Percentiles rank a stretch among this genome's conserved stretches.
phyloP scores from a whole-genome alignment of 192 early-diverging fungal species.

The Globomyces pollinis-pini region DNA sequence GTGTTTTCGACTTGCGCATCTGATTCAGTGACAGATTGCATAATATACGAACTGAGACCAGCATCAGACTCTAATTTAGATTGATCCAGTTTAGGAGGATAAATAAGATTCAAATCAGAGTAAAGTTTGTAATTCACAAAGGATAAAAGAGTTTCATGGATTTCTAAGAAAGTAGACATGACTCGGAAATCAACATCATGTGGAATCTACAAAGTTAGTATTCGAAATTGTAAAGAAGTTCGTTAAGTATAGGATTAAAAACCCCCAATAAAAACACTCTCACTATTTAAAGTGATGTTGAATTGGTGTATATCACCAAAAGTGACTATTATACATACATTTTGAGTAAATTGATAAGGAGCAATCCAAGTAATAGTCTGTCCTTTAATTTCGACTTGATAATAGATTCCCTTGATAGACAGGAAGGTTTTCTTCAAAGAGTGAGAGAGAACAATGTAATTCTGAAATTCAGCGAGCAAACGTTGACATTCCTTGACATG shows the following conservation, averaged over 20 bases:
- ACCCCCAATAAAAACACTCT: background rate
- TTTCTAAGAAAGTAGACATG: conserved; percentile 94
- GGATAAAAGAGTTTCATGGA: conserved; percentile 84
- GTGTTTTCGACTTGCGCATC: background rate
- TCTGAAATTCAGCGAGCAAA: conserved; percentile 87
- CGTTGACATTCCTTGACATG: conserved; percentile 58
- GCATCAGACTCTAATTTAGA: conserved; percentile 53
- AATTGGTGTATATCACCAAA: background rate
- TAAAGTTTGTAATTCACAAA: conserved; percentile 96
- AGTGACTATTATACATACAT: conserved; percentile 29
- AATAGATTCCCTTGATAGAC: conserved; percentile 99
- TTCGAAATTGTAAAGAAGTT: background rate
- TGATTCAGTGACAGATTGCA: conserved; percentile 42
- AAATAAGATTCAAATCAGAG: conserved; percentile 76
- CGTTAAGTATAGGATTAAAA: background rate
- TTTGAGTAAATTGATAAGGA: conserved; percentile 90
- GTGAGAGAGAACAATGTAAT: conserved; percentile 74
- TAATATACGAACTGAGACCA: conserved; percentile 57
- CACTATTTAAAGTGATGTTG: background rate
- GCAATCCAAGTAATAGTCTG: conserved; percentile 91
- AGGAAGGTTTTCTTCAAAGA: conserved; percentile 84
- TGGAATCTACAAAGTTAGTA: conserved; percentile 48
- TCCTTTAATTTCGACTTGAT: conserved; percentile 96
- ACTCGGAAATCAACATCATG: conserved; percentile 93
- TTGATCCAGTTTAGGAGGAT: conserved; percentile 79